phyloP scores from a whole-genome alignment of 2,329 filamentous ascomycete genomes.

The Fusarium buharicum region DNA sequence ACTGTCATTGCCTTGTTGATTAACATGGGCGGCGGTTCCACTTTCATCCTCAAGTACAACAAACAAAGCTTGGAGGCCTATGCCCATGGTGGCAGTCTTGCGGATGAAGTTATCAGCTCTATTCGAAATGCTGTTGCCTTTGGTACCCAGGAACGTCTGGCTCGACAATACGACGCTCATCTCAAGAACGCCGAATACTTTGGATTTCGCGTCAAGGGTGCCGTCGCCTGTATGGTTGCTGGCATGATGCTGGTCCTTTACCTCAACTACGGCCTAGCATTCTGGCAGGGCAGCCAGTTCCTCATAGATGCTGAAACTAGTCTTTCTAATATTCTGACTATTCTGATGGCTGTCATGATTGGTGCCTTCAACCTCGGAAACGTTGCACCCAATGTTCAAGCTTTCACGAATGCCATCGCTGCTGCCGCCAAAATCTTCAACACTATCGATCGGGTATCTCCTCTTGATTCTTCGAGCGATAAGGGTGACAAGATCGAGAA shows the following conservation, averaged over 20 bases:
- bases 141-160: conserved; percentile 91
- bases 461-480: conserved; percentile 78
- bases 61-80: conserved; percentile 82
- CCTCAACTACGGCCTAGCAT: conserved; percentile 85
- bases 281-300: conserved; percentile 87
- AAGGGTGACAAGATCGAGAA: conserved; percentile 77
- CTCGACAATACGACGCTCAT: conserved; percentile 83
- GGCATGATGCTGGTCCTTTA: conserved; percentile 86
- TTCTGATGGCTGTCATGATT: conserved; percentile 91
- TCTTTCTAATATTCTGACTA: conserved; percentile 80
- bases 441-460: conserved; percentile 89
- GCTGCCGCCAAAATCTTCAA: conserved; percentile 92
- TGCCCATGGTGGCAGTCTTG: conserved; percentile 84
- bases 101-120: conserved; percentile 94
- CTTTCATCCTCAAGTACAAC: conserved; percentile 82
- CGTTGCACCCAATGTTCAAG: conserved; percentile 84
- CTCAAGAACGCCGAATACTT: conserved; percentile 77
- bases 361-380: conserved; percentile 92
- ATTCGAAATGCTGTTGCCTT: conserved; percentile 94
- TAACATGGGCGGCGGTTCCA: conserved; percentile 78
- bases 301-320: conserved; percentile 72
- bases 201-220: conserved; percentile 79
- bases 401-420: conserved; percentile 84
- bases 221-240: conserved; percentile 81
- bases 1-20: conserved; percentile 83